Conservation (phyloP, 371 early-diverging fungal genomes). For the Vairimorpha ceranae region DNA sequence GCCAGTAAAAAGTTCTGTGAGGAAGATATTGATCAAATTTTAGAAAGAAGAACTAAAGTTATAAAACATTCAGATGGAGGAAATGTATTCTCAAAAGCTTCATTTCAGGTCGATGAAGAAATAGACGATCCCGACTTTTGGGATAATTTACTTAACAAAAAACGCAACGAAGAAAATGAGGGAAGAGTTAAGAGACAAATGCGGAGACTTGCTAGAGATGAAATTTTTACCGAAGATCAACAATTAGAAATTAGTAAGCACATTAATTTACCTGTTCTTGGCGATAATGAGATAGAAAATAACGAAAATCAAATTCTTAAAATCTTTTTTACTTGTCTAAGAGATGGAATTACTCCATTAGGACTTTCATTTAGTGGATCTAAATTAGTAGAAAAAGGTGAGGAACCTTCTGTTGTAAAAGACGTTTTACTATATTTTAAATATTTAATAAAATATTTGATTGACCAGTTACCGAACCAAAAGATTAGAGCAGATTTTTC, state of each 20-base stretch:
- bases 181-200: conserved; percentile 57
- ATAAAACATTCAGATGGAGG: conserved; percentile 69
- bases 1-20: conserved; percentile 70
- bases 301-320: conserved; percentile 8
- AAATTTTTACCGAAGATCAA: conserved; percentile 34
- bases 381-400: background rate
- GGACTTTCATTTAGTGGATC: background rate
- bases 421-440: conserved; percentile 13
- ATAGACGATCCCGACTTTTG: conserved; percentile 90
- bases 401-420: background rate
- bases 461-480: conserved; percentile 30
- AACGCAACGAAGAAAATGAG: conserved; percentile 59
- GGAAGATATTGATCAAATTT: conserved; percentile 87
- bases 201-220: conserved; percentile 58
- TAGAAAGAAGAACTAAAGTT: conserved; percentile 77
- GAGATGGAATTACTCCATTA: conserved; percentile 1
- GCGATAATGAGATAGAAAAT: conserved; percentile 19
- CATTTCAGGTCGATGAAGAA: conserved; percentile 72
- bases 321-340: conserved; percentile 6
- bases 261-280: conserved; percentile 1
- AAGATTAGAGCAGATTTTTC: conserved; percentile 38
- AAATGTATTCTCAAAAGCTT: conserved; percentile 80
- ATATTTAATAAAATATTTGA: conserved; percentile 38
- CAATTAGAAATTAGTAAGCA: conserved; percentile 32
- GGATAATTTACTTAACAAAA: conserved; percentile 75